Conservation (phyloP, 2,329 filamentous ascomycete species). For the Penicillium brevicompactum region DNA sequence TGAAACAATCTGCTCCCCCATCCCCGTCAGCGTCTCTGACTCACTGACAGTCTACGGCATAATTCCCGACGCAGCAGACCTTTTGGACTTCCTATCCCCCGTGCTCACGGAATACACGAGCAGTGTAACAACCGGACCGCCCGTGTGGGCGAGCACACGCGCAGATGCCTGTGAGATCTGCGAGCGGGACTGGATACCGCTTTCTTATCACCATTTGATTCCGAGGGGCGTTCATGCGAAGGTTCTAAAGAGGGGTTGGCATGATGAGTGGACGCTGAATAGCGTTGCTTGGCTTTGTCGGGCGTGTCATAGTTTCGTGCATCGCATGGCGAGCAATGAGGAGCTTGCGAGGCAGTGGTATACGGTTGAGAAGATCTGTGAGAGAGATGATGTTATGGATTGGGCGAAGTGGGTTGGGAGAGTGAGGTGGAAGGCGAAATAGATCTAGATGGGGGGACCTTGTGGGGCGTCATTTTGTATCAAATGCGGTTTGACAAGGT, state of each 20-base stretch:
- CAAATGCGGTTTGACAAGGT: too few relatives aligned
- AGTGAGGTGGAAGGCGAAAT: conserved; percentile 71
- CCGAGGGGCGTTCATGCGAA: conserved; percentile 77
- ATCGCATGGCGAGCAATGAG: conserved; percentile 74
- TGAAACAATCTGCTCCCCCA: conserved; percentile 53
- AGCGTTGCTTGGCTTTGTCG: conserved; percentile 86
- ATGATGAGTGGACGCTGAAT: conserved; percentile 71
- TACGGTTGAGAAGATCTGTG: conserved; percentile 70
- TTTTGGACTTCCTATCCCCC: conserved; percentile 62
- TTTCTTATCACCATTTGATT: conserved; percentile 85
- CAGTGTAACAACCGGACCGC: conserved; percentile 62
- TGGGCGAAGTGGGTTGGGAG: conserved; percentile 74
- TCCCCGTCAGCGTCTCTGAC: conserved; percentile 66
- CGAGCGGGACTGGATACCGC: conserved; percentile 69
- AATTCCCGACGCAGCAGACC: conserved; percentile 50
- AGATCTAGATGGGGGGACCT: neutral
- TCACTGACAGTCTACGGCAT: conserved; percentile 69
- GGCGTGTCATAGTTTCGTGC: conserved; percentile 81
- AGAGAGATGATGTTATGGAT: conserved; percentile 69
- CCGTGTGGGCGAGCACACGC: conserved; percentile 62
- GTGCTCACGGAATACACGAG: conserved; percentile 65
- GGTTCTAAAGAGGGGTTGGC: conserved; percentile 76
- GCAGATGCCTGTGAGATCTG: conserved; percentile 73
- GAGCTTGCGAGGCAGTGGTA: conserved; percentile 73
- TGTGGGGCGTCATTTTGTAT: too few relatives aligned